Percentiles rank a stretch among this genome's conserved stretches.
Evolutionary conservation across 1,284 basidiomycete species (phyloP).

Genomic region (Cryptococcus hybrid): DNA sequence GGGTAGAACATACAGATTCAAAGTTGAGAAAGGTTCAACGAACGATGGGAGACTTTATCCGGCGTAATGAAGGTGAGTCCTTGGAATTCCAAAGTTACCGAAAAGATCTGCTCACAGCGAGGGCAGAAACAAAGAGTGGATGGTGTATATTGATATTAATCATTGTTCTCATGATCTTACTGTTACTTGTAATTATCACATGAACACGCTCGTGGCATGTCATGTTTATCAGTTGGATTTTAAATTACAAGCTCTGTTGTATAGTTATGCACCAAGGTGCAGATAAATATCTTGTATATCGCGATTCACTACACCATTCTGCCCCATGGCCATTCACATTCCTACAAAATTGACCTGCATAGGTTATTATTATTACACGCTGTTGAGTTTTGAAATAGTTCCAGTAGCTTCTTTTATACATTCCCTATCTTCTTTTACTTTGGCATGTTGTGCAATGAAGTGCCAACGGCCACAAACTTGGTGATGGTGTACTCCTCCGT

Average conservation of each 20-base stretch:
- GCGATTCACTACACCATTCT: no score
- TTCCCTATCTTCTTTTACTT: background rate
- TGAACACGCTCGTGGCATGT: conserved; percentile 28
- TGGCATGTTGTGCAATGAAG: conserved; percentile 12
- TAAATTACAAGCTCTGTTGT: no score
- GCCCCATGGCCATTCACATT: background rate
- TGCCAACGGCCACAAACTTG: conserved; percentile 41
- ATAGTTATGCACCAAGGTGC: no score
- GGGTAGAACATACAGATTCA: conserved; percentile 70
- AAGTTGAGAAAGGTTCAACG: conserved; percentile 68
- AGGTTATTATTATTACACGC: background rate
- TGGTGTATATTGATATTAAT: conserved; percentile 64
- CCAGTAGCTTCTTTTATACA: background rate
- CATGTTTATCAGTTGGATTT: background rate
- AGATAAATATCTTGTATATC: no score
- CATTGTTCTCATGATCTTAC: conserved; percentile 55
- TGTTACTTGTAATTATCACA: conserved; percentile 57
- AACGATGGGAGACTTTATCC: conserved; percentile 73
- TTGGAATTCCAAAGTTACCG: background rate
- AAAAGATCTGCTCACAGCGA: background rate
- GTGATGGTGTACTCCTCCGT: conserved; percentile 44
- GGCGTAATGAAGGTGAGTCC: conserved; percentile 70
- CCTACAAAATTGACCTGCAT: background rate
- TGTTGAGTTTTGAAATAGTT: background rate
- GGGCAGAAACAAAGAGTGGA: conserved; percentile 64